Percentiles rank a stretch among this genome's conserved stretches.
phyloP scores from a whole-genome alignment of 1,284 basidiomycete genomes.

The Salmacisia buchloeana region DNA sequence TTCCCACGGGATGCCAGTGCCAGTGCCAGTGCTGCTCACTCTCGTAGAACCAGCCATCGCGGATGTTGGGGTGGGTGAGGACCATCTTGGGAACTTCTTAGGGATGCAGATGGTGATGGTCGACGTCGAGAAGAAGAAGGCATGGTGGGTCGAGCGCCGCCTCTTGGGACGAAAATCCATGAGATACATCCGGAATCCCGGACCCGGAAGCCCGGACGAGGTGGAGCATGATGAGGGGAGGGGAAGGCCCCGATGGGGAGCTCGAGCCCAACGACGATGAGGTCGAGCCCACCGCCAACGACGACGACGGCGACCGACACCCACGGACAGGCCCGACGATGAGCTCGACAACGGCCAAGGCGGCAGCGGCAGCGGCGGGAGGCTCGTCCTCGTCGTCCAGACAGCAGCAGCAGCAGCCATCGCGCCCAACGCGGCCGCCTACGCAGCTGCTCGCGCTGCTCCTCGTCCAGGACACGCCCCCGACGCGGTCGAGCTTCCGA shows the following conservation, averaged over 20 bases:
- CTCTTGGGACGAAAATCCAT: too few relatives aligned
- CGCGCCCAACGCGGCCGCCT: background rate
- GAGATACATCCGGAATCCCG: background rate
- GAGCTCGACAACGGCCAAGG: background rate
- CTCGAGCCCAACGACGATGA: background rate
- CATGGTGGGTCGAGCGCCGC: too few relatives aligned
- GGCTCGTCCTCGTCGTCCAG: too few relatives aligned
- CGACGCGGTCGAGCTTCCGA: background rate
- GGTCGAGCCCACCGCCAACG: background rate
- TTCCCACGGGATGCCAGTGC: too few relatives aligned
- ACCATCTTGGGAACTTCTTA: slow-evolving; percentile 17
- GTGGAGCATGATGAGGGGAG: too few relatives aligned
- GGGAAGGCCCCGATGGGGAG: too few relatives aligned
- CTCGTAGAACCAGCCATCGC: slow-evolving; percentile 97
- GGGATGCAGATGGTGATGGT: background rate
- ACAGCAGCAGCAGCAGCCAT: background rate
- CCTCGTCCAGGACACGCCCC: background rate
- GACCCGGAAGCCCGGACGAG: too few relatives aligned
- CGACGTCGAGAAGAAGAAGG: background rate
- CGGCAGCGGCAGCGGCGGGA: too few relatives aligned
- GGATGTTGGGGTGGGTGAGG: slow-evolving; percentile 49
- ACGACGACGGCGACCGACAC: background rate
- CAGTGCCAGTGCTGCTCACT: too few relatives aligned
- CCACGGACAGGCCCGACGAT: background rate
- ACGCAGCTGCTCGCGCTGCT: background rate